These are phyloP conservation scores for Reticulascus tulasneorum DNA, from an alignment of 2,329 filamentous ascomycete genomes.

Conservation along the genomic window DNA sequence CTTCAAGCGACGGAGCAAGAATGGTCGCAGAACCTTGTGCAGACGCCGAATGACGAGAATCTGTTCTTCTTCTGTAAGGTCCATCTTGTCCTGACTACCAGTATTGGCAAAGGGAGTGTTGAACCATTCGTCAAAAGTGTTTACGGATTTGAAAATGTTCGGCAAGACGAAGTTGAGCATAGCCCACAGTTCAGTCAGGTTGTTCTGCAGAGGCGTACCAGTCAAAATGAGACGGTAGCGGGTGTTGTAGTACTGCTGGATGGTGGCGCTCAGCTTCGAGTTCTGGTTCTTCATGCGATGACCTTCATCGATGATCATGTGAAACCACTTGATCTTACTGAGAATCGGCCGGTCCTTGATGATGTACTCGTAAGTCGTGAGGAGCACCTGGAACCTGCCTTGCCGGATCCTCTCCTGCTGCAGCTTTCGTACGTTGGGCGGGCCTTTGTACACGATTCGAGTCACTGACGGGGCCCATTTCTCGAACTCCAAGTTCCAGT, in stretches of 20 bases:
- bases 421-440: constrained; percentile 79
- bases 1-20: constrained; percentile 96
- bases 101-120: constrained; percentile 99
- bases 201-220: constrained; percentile 96
- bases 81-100: constrained; percentile 97
- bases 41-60: constrained; percentile 96
- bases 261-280: constrained; percentile 92
- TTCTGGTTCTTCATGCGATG: constrained; percentile 99
- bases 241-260: constrained; percentile 91
- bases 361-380: constrained; percentile 99
- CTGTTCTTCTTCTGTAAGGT: constrained; percentile 98
- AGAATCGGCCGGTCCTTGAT: constrained; percentile 96
- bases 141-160: constrained; percentile 98
- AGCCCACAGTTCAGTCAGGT: constrained; percentile 92
- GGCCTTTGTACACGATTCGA: constrained; percentile 95
- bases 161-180: constrained; percentile 97
- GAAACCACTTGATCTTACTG: constrained; percentile 98
- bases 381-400: constrained; percentile 89
- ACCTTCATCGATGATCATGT: constrained; percentile 99
- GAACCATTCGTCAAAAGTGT: constrained; percentile 99
- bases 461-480: constrained; percentile 91
- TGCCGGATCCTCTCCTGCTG: constrained; percentile 93
- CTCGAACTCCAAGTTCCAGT: constrained; percentile 98
- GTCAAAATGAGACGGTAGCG: constrained; percentile 95
- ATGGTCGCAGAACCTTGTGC: constrained; percentile 94